Evolutionary conservation across 2,329 filamentous ascomycete species (phyloP), one percentile per base, ranked within the genome.

Genomic region (Monosporascus sp.): DNA sequence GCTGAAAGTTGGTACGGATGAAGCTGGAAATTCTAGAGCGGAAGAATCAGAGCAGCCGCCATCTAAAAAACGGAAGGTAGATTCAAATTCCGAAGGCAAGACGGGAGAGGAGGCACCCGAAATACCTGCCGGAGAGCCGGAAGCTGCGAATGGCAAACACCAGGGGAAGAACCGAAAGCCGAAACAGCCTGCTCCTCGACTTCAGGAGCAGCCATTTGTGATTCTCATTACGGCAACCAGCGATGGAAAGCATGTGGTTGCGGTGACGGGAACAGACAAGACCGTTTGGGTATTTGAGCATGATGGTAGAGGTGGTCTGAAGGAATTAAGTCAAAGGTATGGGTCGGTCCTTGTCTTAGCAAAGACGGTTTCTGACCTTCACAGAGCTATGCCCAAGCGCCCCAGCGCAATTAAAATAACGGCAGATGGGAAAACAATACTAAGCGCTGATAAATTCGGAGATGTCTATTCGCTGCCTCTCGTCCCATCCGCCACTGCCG

Each of bases 361-460:
- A 47, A 45, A 53, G n/a, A 44, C 39, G 25, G 25, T 48, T 48
- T 53, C 69, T 73, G 52, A 73, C 60, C 45, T 39, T 36, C 7
- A 49, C 55, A 93, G 90, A 70, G 74, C 73, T 54, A 95, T 97
- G 88, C 90, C 91, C 39, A 97, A 97, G 74, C 85, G 91, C 37
- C 90, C 92, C 14, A 93, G 86, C 66, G 84, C 88, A 37, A 75
- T 97, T 53, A 74, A 80, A 49, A 72, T 97, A 50, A 84, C 87
- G 7, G 74, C 82, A 39, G 86, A 92, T 65, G 79, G 83, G 56
- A 77, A 79, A 44, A 88, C 84, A 8, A 89, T 99, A 57, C 72
- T 97, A 53, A 85, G 83, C 56, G 93, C 85, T 50, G 94, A 99
- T 75, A 99, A 99, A 70, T 97, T 97, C 65, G 94, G 94, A 59